A percentile compares a stretch with the other conserved stretches of the same genome.
These are phyloP conservation scores for Rhizopogon vinicolor DNA, from an alignment of 768 basidiomycete species.

Conservation along the genomic window DNA sequence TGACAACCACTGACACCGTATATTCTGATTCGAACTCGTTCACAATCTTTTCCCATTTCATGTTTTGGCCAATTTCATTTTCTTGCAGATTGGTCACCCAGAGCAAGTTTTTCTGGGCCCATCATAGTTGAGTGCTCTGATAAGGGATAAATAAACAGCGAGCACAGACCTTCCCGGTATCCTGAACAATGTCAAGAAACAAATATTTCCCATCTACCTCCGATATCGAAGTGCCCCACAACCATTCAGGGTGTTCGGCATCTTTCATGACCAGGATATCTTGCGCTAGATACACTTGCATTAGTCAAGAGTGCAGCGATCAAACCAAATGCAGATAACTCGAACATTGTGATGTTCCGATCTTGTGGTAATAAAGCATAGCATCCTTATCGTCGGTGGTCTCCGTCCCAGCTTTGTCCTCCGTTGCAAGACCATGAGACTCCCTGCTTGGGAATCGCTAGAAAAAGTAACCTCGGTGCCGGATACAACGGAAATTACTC, in stretches of 20 bases:
- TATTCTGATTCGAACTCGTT: slow-evolving; percentile 68
- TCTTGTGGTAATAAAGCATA: slow-evolving; percentile 70
- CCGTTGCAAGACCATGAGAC: slow-evolving; percentile 39
- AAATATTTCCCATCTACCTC: slow-evolving; percentile 64
- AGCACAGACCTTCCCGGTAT: slow-evolving; percentile 54
- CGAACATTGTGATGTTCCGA: slow-evolving; percentile 69
- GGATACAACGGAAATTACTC: background rate
- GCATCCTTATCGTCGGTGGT: slow-evolving; percentile 62
- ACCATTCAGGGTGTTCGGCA: slow-evolving; percentile 57
- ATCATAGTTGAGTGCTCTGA: background rate
- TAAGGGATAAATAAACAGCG: background rate
- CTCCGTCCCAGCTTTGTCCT: slow-evolving; percentile 53
- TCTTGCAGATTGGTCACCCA: slow-evolving; percentile 69
- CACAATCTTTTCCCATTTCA: slow-evolving; percentile 70
- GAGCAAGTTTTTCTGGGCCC: slow-evolving; percentile 60
- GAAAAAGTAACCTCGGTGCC: background rate
- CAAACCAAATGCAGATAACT: slow-evolving; percentile 6
- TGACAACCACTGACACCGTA: slow-evolving; percentile 42
- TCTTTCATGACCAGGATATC: slow-evolving; percentile 68
- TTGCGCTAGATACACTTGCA: slow-evolving; percentile 39
- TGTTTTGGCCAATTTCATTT: slow-evolving; percentile 54
- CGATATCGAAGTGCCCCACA: slow-evolving; percentile 53
- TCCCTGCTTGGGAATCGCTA: slow-evolving; percentile 55
- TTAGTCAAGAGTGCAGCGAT: slow-evolving; percentile 3
- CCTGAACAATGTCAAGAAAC: slow-evolving; percentile 47